Evolutionary conservation across 805 yeast species (phyloP).

Genomic region (Candida maris): DNA sequence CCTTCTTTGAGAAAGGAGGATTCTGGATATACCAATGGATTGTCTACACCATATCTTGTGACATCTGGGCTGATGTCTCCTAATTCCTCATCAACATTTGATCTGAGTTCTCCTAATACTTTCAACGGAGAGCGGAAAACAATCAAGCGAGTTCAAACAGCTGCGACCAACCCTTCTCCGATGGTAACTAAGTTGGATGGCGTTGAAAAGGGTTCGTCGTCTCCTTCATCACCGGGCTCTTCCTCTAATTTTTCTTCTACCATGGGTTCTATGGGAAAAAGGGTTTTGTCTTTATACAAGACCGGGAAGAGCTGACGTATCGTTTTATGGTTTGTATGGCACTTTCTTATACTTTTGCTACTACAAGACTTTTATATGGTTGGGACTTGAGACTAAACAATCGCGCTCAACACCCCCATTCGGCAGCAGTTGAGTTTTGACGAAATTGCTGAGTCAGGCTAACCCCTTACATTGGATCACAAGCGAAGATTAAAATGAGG

Average conservation of each 20-base stretch:
- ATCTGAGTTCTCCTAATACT: conserved; percentile 12
- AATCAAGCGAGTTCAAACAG: conserved; percentile 20
- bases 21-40: conserved; percentile 37
- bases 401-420: too few species aligned
- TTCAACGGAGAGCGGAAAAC: conserved; percentile 10
- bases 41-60: conserved; percentile 64
- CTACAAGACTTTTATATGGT: too few species aligned
- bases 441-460: too few species aligned
- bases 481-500: too few species aligned
- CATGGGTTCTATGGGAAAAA: conserved; percentile 21
- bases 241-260: conserved; percentile 9
- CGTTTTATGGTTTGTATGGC: not conserved
- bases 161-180: conserved; percentile 27
- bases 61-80: conserved; percentile 63
- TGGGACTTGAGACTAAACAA: too few species aligned
- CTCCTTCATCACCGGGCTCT: conserved; percentile 9
- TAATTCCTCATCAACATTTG: conserved; percentile 27
- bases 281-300: conserved; percentile 26
- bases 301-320: conserved; percentile 12
- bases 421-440: too few species aligned
- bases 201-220: conserved; percentile 7
- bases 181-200: conserved; percentile 29
- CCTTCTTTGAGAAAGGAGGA: conserved; percentile 27
- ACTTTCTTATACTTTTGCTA: too few species aligned
- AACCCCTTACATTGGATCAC: too few species aligned